A percentile compares a stretch with the other conserved stretches of the same genome.
Conservation (phyloP, 2,329 filamentous ascomycete species). For the Verticillium albo-atrum region DNA sequence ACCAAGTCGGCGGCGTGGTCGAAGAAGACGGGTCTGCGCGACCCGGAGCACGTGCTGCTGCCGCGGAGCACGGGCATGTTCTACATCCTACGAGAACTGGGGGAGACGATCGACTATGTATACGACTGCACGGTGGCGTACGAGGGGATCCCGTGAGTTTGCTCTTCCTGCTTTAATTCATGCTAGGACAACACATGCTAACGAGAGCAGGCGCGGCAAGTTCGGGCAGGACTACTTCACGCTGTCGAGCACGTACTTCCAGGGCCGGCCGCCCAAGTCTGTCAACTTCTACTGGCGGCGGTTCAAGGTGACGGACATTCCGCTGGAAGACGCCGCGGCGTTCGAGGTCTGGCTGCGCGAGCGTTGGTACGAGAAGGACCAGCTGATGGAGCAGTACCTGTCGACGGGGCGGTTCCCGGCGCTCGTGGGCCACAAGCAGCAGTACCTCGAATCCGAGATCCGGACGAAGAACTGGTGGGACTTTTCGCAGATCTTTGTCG, state of each 20-base stretch:
- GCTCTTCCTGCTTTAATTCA: not conserved
- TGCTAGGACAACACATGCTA: not conserved
- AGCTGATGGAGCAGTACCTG: constrained; percentile 77
- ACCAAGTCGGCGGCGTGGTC: constrained; percentile 72
- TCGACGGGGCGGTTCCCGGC: constrained; percentile 76
- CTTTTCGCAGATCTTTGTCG: constrained; percentile 48
- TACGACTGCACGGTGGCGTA: constrained; percentile 96
- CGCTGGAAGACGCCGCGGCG: constrained; percentile 64
- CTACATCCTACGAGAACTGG: constrained; percentile 74
- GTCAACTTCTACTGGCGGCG: constrained; percentile 97
- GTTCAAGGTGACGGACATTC: constrained; percentile 76
- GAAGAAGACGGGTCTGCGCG: constrained; percentile 66
- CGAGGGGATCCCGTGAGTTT: constrained; percentile 84
- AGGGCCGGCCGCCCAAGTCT: constrained; percentile 85
- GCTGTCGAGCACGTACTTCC: constrained; percentile 79
- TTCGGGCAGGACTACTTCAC: constrained; percentile 93
- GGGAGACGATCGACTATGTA: constrained; percentile 71
- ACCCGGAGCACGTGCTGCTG: constrained; percentile 69
- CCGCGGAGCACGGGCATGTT: constrained; percentile 77
- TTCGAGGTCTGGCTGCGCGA: constrained; percentile 85
- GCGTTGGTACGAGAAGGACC: constrained; percentile 90
- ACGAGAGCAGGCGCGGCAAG: constrained; percentile 56
- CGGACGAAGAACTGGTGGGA: constrained; percentile 50
- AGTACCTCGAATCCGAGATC: constrained; percentile 55
- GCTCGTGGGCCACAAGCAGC: constrained; percentile 41